A percentile compares a stretch with the other conserved stretches of the same genome.
Evolutionary conservation across 176 grass and related monocot species (phyloP).

Genomic region (Saccharum officinarum): DNA sequence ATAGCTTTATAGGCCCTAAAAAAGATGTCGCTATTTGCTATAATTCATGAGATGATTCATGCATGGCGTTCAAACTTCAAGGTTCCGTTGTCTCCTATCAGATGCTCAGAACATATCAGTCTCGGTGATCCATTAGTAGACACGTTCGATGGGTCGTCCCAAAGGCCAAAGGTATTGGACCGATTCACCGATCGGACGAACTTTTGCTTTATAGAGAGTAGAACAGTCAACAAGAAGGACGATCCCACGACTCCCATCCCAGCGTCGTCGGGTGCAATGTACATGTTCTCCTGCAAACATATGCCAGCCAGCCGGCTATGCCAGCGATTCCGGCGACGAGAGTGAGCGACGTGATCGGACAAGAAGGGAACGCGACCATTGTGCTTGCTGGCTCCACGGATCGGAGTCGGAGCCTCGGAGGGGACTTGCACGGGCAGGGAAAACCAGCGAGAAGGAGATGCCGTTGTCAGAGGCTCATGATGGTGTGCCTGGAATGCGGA

Average conservation of each 20-base stretch:
- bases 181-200: not conserved
- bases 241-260: not conserved
- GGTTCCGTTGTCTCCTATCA: no score
- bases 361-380: not conserved
- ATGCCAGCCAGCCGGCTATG: not conserved
- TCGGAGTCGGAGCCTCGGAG: not conserved
- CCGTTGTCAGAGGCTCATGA: constrained; percentile 16
- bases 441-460: not conserved
- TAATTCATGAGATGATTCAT: no score
- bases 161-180: not conserved
- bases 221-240: not conserved
- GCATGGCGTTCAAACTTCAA: not conserved
- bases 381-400: not conserved
- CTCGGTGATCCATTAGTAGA: no score
- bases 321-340: constrained; percentile 27
- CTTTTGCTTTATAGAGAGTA: not conserved
- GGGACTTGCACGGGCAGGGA: not conserved
- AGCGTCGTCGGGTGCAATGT: not conserved
- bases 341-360: not conserved
- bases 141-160: not conserved
- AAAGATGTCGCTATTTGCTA: no score
- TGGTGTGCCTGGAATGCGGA: constrained; percentile 27
- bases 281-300: not conserved
- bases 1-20: no score
- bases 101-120: not conserved